phyloP scores from a whole-genome alignment of 345 rosid species.

The Lumnitzera racemosa region DNA sequence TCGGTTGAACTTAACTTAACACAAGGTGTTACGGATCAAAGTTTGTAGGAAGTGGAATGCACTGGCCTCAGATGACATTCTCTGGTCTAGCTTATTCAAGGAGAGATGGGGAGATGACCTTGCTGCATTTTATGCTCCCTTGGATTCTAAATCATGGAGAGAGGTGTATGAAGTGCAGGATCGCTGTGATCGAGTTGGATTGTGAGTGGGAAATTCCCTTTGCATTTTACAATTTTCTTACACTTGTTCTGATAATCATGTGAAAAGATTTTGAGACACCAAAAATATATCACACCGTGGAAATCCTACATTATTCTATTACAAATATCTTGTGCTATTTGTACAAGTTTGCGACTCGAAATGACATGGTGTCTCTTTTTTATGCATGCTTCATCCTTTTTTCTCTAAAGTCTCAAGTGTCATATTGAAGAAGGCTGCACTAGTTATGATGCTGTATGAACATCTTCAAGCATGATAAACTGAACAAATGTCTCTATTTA shows the following conservation, averaged over 20 bases:
- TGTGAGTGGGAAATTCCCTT: slow-evolving; percentile 24
- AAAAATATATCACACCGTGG: too few species aligned
- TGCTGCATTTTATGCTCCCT: slow-evolving; percentile 34
- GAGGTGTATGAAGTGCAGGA: slow-evolving; percentile 45
- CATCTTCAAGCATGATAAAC: too few species aligned
- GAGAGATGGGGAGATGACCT: slow-evolving; percentile 55
- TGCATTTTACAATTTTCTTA: not conserved
- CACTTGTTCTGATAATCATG: not conserved
- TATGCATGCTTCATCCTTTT: too few species aligned
- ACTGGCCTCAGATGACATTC: slow-evolving; percentile 30
- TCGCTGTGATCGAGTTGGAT: slow-evolving; percentile 51
- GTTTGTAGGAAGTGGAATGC: slow-evolving; percentile 58
- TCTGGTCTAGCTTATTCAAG: slow-evolving; percentile 41
- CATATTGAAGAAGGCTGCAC: too few species aligned
- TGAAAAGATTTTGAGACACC: not conserved
- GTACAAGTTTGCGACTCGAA: too few species aligned
- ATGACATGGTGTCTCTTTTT: too few species aligned
- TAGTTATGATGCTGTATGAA: too few species aligned
- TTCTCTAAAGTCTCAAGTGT: too few species aligned
- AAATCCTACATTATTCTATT: too few species aligned
- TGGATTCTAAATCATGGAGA: slow-evolving; percentile 39
- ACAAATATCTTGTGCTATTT: too few species aligned
- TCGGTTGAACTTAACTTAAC: not conserved
- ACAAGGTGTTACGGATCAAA: slow-evolving; percentile 12
- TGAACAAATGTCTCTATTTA: too few species aligned